A percentile compares a stretch with the other conserved stretches of the same genome.
Conservation (phyloP, 805 yeast species). For the Yamadazyma philogaea region DNA sequence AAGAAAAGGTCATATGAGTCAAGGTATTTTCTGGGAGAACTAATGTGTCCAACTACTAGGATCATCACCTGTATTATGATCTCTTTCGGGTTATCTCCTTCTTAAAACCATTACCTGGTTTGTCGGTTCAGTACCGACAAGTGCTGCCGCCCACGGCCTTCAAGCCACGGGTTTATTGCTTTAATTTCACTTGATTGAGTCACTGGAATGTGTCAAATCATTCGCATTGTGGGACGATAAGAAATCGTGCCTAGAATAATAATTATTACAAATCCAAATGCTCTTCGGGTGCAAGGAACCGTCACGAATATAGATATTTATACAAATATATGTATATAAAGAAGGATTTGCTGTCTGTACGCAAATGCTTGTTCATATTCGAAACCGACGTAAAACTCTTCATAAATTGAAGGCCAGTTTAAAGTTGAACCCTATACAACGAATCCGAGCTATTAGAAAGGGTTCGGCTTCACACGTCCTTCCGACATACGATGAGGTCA, state of each 20-base stretch:
- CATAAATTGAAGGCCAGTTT: not conserved
- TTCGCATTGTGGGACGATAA: not conserved
- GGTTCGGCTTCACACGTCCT: not conserved
- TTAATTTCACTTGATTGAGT: too few species aligned
- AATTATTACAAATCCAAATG: not conserved
- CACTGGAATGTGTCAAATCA: not conserved
- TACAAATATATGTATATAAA: not conserved
- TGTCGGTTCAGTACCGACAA: too few species aligned
- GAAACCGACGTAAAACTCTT: not conserved
- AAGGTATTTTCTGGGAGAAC: too few species aligned
- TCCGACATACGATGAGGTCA: constrained; percentile 10
- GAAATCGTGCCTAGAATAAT: not conserved
- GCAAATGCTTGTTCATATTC: not conserved
- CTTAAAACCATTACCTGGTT: too few species aligned
- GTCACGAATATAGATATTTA: too few species aligned
- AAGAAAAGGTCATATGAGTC: too few species aligned
- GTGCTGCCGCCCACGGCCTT: too few species aligned
- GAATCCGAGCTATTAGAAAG: not conserved
- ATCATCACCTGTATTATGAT: too few species aligned
- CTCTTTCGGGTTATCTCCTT: too few species aligned
- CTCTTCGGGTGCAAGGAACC: constrained; percentile 1
- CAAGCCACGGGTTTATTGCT: too few species aligned
- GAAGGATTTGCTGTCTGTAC: too few species aligned
- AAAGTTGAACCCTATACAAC: not conserved
- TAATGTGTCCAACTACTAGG: too few species aligned